Base-by-base conservation (phyloP, 164 flowering plant genomes). In the Protea cynaroides region DNA sequence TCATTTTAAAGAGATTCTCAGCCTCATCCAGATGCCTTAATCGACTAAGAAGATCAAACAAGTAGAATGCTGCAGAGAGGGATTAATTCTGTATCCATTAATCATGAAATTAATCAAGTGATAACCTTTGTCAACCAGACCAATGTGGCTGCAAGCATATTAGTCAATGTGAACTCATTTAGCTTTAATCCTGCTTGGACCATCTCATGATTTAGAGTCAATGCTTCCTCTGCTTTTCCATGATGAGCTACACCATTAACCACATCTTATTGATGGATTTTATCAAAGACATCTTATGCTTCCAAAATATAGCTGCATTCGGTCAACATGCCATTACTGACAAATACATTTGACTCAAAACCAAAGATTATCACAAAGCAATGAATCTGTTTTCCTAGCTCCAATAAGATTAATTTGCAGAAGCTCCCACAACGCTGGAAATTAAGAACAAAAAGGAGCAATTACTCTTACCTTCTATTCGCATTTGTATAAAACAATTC, bases 81-180 rank as follows among this genome's bases (percentile, higher is more conserved):
- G 96, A 12, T 34, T 79, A 17, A 92, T 75, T n/a, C 81, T 75
- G 53, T 79, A 79, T 40, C 82, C 89, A 47, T 71, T 59, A 22
- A 69, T 65, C 95, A 89, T 90, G 4, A 90, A 83, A 50, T 71
- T 74, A 55, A 90, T 90, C 23, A 89, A 75, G 18, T 58, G 40
- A 7, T 79, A 77, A 29, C 95, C 98, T 75, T 78, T 79, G 29
- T 69, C 62, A 15, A 92, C 89, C 64, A 92, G 74, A 5, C 96
- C 98, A 2, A 71, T 91, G 75, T 90, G 96, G 66, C 96, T 90
- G 61, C 96, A 92, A 34, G 96, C 91, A 78, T 86, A 92, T 80
- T 58, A 92, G 67, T 50, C 96, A 90, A 90, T 8, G 96, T 92
- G 47, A 90, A 95, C 63, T 83, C 90, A 71, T 92, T 92, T 14